Evolutionary conservation across 495 filamentous ascomycete species (phyloP).

Genomic region (Evernia prunastri): DNA sequence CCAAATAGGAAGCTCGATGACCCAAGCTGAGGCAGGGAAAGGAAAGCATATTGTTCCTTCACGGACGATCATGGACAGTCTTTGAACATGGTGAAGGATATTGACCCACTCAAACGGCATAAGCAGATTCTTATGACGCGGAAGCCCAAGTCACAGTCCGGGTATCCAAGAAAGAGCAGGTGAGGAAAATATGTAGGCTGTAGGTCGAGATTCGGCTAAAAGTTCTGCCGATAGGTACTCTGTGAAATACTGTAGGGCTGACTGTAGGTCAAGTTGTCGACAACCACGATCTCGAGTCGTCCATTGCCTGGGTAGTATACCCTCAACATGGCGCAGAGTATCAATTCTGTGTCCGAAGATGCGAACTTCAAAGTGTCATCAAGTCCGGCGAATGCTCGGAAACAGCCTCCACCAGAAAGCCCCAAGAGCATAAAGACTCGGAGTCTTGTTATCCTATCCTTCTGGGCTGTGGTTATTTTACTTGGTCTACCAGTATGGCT

Average conservation of each 20-base stretch:
- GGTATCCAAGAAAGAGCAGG: no score
- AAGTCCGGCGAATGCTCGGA: not conserved
- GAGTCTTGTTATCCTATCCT: conserved; percentile 71
- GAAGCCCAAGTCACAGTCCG: not conserved
- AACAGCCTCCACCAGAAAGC: conserved; percentile 65
- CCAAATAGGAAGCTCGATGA: conserved; percentile 19
- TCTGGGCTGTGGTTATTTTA: conserved; percentile 80
- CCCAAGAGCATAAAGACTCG: conserved; percentile 60
- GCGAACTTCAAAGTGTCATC: not conserved
- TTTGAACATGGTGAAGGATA: not conserved
- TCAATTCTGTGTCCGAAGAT: not conserved
- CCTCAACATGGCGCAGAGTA: conserved; percentile 2
- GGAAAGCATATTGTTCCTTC: no score
- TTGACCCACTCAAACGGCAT: not conserved
- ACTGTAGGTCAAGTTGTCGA: not conserved
- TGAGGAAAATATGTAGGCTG: not conserved
- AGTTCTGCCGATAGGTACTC: not conserved
- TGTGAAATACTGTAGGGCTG: not conserved
- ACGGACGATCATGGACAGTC: not conserved
- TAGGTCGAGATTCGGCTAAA: not conserved
- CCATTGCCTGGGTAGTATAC: not conserved
- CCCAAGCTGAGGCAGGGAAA: no score
- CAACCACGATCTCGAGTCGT: not conserved
- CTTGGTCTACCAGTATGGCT: conserved; percentile 94
- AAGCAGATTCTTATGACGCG: not conserved